Evolutionary conservation across 352 stramenopile genomes (phyloP), one percentile per base, ranked within the genome.

Genomic region (Peronospora belbahrii): DNA sequence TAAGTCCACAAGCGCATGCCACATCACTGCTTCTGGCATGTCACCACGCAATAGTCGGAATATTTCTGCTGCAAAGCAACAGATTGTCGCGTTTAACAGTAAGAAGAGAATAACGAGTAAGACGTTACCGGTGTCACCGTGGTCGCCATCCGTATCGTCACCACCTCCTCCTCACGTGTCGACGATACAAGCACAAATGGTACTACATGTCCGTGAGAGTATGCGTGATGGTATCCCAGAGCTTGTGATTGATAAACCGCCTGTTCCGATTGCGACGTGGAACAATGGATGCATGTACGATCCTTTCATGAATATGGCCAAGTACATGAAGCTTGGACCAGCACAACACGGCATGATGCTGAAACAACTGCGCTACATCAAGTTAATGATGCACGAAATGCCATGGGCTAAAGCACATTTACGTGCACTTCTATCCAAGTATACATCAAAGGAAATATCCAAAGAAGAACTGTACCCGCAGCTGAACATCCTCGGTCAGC

Each of bases 381-480:
- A 88, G 56, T 71, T 65, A 6, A 75, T 85, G 35, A 91, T 88
- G 79, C 73, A 88, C 41, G 72, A 91, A 15, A 59, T 88, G n/a
- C 76, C 79, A 25, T 91, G 79, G 79, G 79, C 76, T 1, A 91
- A 91, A 52, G 57, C 72, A 3, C 74, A 84, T 25, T 42, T 91
- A 8, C 75, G 74, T 11, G 59, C 77, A 10, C 46, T 91, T 14
- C 37, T 91, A 15, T 69, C 74, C 1, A 56, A 62, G 2, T 91
- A 91, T 52, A 91, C 74, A 11, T 66, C 76, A 33, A 86, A 91
- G 28, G 64, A 85, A 20, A 59, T 84, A 11, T 65, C 63, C 3
- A 91, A 91, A 30, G 76, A 91, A 43, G 56, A 84, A 41, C 42
- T 91, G 14, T 91, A 85, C 47, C 79, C 79, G 11, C 74, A 91